phyloP scores from a whole-genome alignment of 2,329 filamentous ascomycete genomes.

The Gaeumannomyces tritici region DNA sequence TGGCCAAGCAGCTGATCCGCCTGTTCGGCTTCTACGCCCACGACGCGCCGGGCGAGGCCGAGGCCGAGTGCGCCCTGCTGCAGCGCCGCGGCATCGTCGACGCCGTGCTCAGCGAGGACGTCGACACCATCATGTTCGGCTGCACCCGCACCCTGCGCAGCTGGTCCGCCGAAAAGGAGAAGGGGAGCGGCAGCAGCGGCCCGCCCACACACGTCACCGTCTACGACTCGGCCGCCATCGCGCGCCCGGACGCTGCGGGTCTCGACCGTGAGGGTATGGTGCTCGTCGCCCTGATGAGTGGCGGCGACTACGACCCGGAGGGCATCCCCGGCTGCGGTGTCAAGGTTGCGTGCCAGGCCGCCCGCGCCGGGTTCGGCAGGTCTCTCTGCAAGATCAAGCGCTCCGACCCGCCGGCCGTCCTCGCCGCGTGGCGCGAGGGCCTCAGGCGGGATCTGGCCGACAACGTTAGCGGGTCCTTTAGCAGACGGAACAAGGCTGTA shows the following conservation, averaged over 20 bases:
- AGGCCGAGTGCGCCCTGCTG: constrained; percentile 86
- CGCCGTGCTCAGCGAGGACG: constrained; percentile 90
- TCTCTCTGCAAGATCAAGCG: constrained; percentile 58
- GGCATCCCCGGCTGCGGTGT: constrained; percentile 82
- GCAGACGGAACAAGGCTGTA: constrained; percentile 54
- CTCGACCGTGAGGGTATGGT: constrained; percentile 86
- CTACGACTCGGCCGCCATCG: constrained; percentile 56
- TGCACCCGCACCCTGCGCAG: constrained; percentile 70
- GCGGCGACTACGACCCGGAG: constrained; percentile 85
- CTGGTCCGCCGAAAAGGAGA: constrained; percentile 65
- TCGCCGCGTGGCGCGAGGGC: constrained; percentile 61
- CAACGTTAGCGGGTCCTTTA: constrained; percentile 78
- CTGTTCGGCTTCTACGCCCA: constrained; percentile 79
- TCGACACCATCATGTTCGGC: constrained; percentile 97
- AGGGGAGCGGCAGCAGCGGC: constrained; percentile 59
- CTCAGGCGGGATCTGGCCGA: constrained; percentile 68
- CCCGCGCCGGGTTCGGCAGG: constrained; percentile 75
- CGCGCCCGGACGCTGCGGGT: constrained; percentile 28
- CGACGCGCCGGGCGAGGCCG: constrained; percentile 86
- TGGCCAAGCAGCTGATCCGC: constrained; percentile 74
- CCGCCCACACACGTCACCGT: constrained; percentile 77
- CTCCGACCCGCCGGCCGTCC: constrained; percentile 42
- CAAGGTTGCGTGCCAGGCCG: constrained; percentile 83
- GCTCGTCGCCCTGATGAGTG: constrained; percentile 86
- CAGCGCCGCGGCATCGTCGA: constrained; percentile 79